phyloP scores from a whole-genome alignment of 2,329 filamentous ascomycete genomes.

The Aspergillus sojae region DNA sequence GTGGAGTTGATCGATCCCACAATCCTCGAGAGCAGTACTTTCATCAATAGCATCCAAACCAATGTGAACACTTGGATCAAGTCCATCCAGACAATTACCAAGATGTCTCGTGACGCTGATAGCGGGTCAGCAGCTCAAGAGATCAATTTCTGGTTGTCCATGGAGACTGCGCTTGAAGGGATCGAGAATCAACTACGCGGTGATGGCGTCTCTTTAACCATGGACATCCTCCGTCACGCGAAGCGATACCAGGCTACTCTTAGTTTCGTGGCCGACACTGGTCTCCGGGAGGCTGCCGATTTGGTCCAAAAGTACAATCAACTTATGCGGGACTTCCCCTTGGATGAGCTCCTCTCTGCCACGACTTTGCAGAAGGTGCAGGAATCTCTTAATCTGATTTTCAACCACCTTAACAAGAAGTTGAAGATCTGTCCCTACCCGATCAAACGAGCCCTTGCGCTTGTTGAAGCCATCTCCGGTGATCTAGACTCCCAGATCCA shows the following conservation, averaged over 20 bases:
- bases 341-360: constrained; percentile 91
- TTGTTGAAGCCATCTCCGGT: constrained; percentile 96
- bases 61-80: constrained; percentile 98
- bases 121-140: constrained; percentile 87
- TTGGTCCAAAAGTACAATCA: constrained; percentile 98
- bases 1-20: constrained; percentile 75
- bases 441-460: constrained; percentile 81
- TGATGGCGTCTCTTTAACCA: constrained; percentile 84
- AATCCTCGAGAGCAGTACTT: constrained; percentile 83
- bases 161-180: constrained; percentile 89
- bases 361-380: constrained; percentile 86
- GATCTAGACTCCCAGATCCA: constrained; percentile 89
- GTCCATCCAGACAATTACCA: constrained; percentile 94
- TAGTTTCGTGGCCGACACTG: constrained; percentile 94
- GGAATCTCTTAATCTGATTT: constrained; percentile 86
- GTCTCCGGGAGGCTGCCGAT: constrained; percentile 92
- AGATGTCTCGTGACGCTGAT: constrained; percentile 82
- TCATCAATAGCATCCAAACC: constrained; percentile 90
- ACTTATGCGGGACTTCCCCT: constrained; percentile 95
- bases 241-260: constrained; percentile 98
- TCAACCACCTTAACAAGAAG: constrained; percentile 96
- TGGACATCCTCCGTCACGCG: constrained; percentile 93
- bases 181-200: constrained; percentile 88
- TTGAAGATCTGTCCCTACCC: constrained; percentile 95
- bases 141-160: constrained; percentile 98